Base-by-base conservation (phyloP, 2,329 filamentous ascomycete species). In the Fragosphaeria purpurea region DNA sequence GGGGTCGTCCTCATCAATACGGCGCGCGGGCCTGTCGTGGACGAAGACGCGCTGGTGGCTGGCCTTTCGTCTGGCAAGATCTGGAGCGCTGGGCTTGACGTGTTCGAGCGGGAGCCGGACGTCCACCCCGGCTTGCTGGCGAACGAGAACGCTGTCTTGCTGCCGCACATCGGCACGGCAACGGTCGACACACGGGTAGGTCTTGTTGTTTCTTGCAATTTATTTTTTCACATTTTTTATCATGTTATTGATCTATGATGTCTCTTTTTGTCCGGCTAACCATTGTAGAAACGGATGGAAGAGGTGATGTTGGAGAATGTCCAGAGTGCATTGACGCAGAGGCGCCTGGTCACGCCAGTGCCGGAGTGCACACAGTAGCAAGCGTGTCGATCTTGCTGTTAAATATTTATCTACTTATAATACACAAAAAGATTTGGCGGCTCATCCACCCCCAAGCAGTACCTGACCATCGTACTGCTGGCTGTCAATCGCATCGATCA, bases 101-200 rank as follows among this genome's bases (percentile, higher is more conserved):
- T 79, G 11, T 71, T 75, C 59, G 70, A 72, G 41, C 55, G 71
- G 57, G 75, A 79, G 58, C 75, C 75, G 1, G 73, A 79, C 52
- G 70, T 94, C 33, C 85, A 93, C 60, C 81, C 81, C 0, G 85
- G 84, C 1, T 69, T 94, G 40, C 57, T 90, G 12, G 68, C 70
- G 12, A 89, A 91, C 61, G 79, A 79, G 1, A 77, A 80, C 57
- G 85, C 87, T 13, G 72, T 91, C 58, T 71, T 94, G 30, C 68
- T 94, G 38, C 88, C 88, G 46, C 88, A 94, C 65, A 86, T 93
- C 84, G 88, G 88, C 0, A 94, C 88, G 0, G 88, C 79, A 74
- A 90, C 85, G 0, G 69, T 80, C 35, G 87, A 79, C 66, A 79
- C 76, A 6, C 70, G 44, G 10, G 12, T 5, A 9, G 11, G 35